Percentiles rank a stretch among this genome's conserved stretches.
These are phyloP conservation scores for Ananas comosus DNA, from an alignment of 176 grass and related monocot genomes.

Conservation along the genomic window DNA sequence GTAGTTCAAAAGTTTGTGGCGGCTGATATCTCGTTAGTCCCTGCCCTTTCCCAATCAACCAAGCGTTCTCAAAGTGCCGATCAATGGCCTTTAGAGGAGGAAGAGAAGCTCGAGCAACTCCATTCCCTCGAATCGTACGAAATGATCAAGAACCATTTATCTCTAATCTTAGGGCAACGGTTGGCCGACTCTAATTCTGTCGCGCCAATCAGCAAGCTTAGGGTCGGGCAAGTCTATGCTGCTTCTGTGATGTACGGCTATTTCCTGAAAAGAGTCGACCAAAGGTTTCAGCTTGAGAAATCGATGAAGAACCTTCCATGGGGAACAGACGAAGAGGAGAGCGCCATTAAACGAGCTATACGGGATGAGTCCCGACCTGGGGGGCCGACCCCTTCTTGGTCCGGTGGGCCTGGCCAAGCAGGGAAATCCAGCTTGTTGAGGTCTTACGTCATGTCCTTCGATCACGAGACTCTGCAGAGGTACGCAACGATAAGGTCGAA, in stretches of 20 bases:
- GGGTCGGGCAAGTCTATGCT: conserved; percentile 87
- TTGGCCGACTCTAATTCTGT: conserved; percentile 44
- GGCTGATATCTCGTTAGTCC: conserved; percentile 67
- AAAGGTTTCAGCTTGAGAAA: conserved; percentile 94
- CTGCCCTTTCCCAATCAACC: conserved; percentile 43
- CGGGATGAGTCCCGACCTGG: conserved; percentile 25
- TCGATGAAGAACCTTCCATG: conserved; percentile 78
- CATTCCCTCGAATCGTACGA: conserved; percentile 77
- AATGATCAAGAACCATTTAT: conserved; percentile 93
- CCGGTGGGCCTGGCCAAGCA: conserved; percentile 31
- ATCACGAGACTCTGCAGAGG: conserved; percentile 74
- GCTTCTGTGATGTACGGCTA: conserved; percentile 98
- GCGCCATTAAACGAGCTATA: conserved; percentile 47
- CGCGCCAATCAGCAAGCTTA: conserved; percentile 90
- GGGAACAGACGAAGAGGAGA: conserved; percentile 46
- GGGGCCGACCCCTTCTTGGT: conserved; percentile 25
- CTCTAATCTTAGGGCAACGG: conserved; percentile 86
- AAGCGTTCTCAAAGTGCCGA: conserved; percentile 48
- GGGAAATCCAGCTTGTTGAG: conserved; percentile 64
- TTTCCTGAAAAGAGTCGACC: conserved; percentile 91
- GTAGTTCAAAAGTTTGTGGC: conserved; percentile 96
- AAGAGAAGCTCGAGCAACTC: conserved; percentile 47
- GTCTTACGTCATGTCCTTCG: conserved; percentile 93
- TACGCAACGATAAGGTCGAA: conserved; percentile 80
- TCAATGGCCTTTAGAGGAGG: conserved; percentile 51